These are phyloP conservation scores for Alloascoidea hylecoeti DNA, from an alignment of 805 yeast genomes.

Conservation along the genomic window DNA sequence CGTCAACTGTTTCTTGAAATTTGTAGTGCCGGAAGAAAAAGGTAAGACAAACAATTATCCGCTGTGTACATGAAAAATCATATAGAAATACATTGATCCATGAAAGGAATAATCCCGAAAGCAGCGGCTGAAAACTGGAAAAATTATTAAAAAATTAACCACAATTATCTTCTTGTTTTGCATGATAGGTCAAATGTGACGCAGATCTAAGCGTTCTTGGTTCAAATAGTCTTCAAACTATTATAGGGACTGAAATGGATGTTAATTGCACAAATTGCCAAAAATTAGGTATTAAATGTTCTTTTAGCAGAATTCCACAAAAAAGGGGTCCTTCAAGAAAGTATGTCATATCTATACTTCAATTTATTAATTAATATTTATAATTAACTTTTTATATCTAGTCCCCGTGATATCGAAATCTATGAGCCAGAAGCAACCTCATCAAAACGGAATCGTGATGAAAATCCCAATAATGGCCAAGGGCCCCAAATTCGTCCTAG, in stretches of 20 bases:
- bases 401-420: background rate
- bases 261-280: slow-evolving; percentile 34
- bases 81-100: too few relatives aligned
- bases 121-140: too few relatives aligned
- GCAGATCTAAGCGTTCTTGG: background rate
- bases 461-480: too few relatives aligned
- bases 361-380: background rate
- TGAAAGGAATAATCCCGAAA: too few relatives aligned
- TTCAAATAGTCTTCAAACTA: background rate
- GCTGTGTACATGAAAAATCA: too few relatives aligned
- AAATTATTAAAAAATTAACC: too few relatives aligned
- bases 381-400: background rate
- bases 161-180: too few relatives aligned
- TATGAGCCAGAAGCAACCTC: background rate
- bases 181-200: background rate
- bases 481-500: too few relatives aligned
- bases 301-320: slow-evolving; percentile 41
- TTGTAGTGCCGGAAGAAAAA: background rate
- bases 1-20: too few relatives aligned
- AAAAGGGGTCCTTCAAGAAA: slow-evolving; percentile 54
- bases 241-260: slow-evolving; percentile 11
- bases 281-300: slow-evolving; percentile 35
- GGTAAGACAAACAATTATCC: too few relatives aligned
- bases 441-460: too few relatives aligned
- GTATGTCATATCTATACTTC: too few relatives aligned